Percentiles rank a stretch among this genome's conserved stretches.
phyloP scores from a whole-genome alignment of 2,329 filamentous ascomycete genomes.

The Coccinonectria pachysandricola region DNA sequence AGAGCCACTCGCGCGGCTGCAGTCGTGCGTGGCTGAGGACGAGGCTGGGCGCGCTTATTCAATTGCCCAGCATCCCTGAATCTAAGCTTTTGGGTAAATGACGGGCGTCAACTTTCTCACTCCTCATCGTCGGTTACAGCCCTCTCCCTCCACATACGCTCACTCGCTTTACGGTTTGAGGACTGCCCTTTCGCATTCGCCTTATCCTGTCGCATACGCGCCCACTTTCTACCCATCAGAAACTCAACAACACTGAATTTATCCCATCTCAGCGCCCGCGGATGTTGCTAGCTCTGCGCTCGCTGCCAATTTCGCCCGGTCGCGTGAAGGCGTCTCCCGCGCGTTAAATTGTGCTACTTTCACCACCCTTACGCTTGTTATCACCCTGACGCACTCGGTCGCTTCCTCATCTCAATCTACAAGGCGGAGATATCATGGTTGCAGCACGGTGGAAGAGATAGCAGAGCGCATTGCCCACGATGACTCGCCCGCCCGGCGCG shows the following conservation, averaged over 20 bases:
- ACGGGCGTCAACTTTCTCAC: conserved; percentile 20
- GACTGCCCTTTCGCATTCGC: conserved; percentile 10
- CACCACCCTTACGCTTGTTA: conserved; percentile 5
- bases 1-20: no score
- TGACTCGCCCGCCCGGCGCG: conserved; percentile 69
- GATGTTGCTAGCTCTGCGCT: conserved; percentile 15
- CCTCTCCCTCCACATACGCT: conserved; percentile 12
- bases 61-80: conserved; percentile 20
- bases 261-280: no score
- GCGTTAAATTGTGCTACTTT: conserved; percentile 11
- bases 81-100: no score
- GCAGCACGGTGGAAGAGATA: conserved; percentile 42
- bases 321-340: conserved; percentile 29
- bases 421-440: conserved; percentile 44
- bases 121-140: conserved; percentile 11
- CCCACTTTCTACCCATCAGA: no score
- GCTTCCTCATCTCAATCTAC: conserved; percentile 7
- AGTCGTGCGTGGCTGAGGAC: no score
- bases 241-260: no score
- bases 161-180: conserved; percentile 9
- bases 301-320: conserved; percentile 21
- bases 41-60: no score
- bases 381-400: conserved; percentile 4
- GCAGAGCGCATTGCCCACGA: conserved; percentile 45
- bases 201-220: conserved; percentile 6